Evolutionary conservation across 2,329 filamentous ascomycete species (phyloP).

Genomic region (Trichoderma arundinaceum): DNA sequence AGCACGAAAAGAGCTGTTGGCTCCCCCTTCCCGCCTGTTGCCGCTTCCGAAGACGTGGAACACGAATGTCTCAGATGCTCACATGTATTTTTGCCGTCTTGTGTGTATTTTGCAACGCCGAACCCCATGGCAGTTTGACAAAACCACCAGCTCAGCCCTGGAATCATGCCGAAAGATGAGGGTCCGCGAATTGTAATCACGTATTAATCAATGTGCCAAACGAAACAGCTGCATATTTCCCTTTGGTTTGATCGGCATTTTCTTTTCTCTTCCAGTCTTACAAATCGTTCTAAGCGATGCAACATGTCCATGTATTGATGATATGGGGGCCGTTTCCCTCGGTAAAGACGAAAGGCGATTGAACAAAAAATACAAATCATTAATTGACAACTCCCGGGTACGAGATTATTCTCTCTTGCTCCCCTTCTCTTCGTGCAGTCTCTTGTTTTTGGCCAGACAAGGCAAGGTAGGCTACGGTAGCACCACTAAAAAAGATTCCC

Average conservation of each 20-base stretch:
- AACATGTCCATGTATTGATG: not conserved
- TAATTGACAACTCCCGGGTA: not conserved
- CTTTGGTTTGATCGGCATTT: not conserved
- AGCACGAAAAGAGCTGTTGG: too few relatives aligned
- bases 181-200: constrained; percentile 1
- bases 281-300: not conserved
- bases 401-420: too few relatives aligned
- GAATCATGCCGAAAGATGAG: not conserved
- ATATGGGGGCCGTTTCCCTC: not conserved
- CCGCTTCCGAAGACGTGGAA: constrained; percentile 24
- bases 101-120: constrained; percentile 2
- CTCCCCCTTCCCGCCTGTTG: constrained; percentile 1
- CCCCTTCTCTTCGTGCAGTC: too few relatives aligned
- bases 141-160: constrained; percentile 20
- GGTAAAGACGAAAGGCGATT: not conserved
- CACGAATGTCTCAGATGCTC: constrained; percentile 22
- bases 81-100: not conserved
- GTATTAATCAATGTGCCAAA: not conserved
- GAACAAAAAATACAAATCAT: not conserved
- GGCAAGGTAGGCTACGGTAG: not conserved
- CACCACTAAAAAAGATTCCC: not conserved
- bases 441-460: too few relatives aligned
- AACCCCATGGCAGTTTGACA: constrained; percentile 20
- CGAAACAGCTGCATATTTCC: not conserved
- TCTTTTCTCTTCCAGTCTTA: not conserved